Evolutionary conservation across 495 filamentous ascomycete genomes (phyloP).

Genomic region (Xylaria castorea): DNA sequence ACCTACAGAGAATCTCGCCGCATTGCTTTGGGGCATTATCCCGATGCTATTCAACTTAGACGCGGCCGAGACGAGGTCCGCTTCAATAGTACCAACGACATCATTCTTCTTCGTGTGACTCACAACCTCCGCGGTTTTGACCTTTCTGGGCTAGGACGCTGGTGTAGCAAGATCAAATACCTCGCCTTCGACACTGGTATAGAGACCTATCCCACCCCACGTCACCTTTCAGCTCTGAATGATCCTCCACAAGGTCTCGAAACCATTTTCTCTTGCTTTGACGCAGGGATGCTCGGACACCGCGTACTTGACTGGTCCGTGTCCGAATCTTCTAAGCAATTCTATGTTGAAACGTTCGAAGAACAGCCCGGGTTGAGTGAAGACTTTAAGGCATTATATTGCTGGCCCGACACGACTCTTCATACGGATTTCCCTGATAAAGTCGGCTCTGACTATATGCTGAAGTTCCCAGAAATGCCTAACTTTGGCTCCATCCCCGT

Average conservation of each 20-base stretch:
- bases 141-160: neutral
- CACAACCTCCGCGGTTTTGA: neutral
- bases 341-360: slow-evolving; percentile 29
- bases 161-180: slow-evolving; percentile 29
- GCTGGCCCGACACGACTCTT: slow-evolving; percentile 45
- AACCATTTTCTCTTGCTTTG: slow-evolving; percentile 27
- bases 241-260: slow-evolving; percentile 25
- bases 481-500: slow-evolving; percentile 8
- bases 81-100: slow-evolving; percentile 43
- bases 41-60: slow-evolving; percentile 39
- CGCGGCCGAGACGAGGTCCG: slow-evolving; percentile 32
- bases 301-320: slow-evolving; percentile 39
- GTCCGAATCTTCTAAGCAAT: slow-evolving; percentile 31
- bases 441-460: neutral
- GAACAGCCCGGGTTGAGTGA: slow-evolving; percentile 22
- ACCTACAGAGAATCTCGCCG: slow-evolving; percentile 44
- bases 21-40: slow-evolving; percentile 42
- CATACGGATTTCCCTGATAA: slow-evolving; percentile 22
- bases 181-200: slow-evolving; percentile 28
- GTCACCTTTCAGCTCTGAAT: neutral
- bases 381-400: slow-evolving; percentile 35
- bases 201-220: neutral
- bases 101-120: slow-evolving; percentile 31
- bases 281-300: neutral
- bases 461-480: neutral